A percentile compares a stretch with the other conserved stretches of the same genome.
These are phyloP conservation scores for Candida tetrigidarum DNA, from an alignment of 1,139 yeast species.

Conservation along the genomic window DNA sequence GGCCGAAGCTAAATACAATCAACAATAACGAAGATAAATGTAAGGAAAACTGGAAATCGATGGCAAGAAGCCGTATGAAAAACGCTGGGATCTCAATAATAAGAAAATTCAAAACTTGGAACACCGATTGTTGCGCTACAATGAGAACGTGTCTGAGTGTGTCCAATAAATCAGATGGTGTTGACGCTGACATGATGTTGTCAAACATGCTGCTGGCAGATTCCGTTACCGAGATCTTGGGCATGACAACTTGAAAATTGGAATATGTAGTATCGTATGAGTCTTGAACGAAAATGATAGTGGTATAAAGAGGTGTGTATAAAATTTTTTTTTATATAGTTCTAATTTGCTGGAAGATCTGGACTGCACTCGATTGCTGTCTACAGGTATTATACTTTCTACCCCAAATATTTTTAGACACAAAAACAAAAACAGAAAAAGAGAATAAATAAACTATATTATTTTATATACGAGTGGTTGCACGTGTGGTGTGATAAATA, in stretches of 20 bases:
- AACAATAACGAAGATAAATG: slow-evolving; percentile 38
- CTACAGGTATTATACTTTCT: no score
- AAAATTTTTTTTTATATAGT: neutral
- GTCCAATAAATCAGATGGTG: neutral
- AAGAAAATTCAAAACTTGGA: neutral
- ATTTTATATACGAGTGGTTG: no score
- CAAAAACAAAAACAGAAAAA: slow-evolving; percentile 4
- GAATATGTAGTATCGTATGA: neutral
- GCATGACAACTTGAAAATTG: neutral
- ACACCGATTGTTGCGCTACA: neutral
- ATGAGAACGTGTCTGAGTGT: neutral
- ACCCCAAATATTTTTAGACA: no score
- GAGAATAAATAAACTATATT: slow-evolving; percentile 22
- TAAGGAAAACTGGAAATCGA: slow-evolving; percentile 34
- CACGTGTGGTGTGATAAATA: neutral
- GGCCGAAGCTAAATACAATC: slow-evolving; percentile 22
- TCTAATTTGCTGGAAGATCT: no score
- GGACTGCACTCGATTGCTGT: no score
- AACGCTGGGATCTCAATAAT: slow-evolving; percentile 4
- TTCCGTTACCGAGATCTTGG: neutral
- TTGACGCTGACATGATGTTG: neutral
- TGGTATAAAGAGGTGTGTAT: no score
- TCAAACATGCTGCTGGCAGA: neutral
- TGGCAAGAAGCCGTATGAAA: slow-evolving; percentile 25
- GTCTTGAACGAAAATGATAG: no score